Conservation (phyloP, 441 rosid species). For the Geranium incanum region DNA sequence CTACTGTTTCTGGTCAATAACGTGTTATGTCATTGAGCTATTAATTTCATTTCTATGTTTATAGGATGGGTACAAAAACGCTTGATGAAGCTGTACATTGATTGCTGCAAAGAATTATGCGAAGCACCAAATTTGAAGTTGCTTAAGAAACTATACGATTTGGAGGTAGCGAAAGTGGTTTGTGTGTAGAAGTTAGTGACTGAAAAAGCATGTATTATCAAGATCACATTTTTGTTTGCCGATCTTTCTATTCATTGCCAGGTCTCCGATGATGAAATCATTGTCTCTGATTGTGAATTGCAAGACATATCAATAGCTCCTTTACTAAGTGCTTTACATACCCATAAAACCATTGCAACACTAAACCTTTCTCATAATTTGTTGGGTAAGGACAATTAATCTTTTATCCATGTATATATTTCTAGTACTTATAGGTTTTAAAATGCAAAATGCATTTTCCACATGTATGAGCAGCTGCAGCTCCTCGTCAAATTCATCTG, state of each 20-base stretch:
- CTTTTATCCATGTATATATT: slow-evolving; percentile 12
- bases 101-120: slow-evolving; percentile 56
- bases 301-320: slow-evolving; percentile 91
- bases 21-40: not conserved
- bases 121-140: slow-evolving; percentile 76
- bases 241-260: slow-evolving; percentile 24
- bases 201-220: slow-evolving; percentile 4
- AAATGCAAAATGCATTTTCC: slow-evolving; percentile 5
- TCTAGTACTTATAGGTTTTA: not conserved
- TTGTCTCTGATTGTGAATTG: slow-evolving; percentile 72
- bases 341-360: slow-evolving; percentile 59
- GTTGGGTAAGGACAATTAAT: slow-evolving; percentile 49
- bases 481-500: not conserved
- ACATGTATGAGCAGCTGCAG: not conserved
- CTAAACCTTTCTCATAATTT: slow-evolving; percentile 87
- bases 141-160: slow-evolving; percentile 68
- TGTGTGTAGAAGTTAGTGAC: slow-evolving; percentile 10
- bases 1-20: not conserved
- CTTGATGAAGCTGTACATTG: slow-evolving; percentile 73
- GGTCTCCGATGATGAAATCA: slow-evolving; percentile 85
- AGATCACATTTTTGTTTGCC: slow-evolving; percentile 10
- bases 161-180: slow-evolving; percentile 54
- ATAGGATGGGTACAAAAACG: slow-evolving; percentile 95
- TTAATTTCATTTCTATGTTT: slow-evolving; percentile 16
- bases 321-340: slow-evolving; percentile 57